Conservation (phyloP, 2,329 filamentous ascomycete species). For the Ceratocystiopsis sp. region DNA sequence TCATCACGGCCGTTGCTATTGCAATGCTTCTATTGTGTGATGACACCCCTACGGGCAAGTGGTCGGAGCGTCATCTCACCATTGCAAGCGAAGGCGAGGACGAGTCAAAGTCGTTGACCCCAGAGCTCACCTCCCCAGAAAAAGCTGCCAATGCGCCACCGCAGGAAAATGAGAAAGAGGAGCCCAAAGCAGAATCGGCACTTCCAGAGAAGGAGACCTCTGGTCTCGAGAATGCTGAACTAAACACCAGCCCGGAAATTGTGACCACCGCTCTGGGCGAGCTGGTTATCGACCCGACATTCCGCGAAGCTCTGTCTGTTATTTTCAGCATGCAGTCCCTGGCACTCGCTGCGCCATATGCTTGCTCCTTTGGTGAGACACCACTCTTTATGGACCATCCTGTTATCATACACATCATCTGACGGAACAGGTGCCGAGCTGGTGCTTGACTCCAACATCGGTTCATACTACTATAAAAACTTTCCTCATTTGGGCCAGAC, state of each 20-base stretch:
- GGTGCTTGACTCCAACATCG: constrained; percentile 43
- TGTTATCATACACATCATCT: background rate
- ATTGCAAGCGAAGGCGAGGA: constrained; percentile 18
- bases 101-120: constrained; percentile 13
- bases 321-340: constrained; percentile 34
- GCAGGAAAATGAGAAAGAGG: constrained; percentile 12
- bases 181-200: too few species aligned
- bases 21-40: constrained; percentile 58
- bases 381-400: background rate
- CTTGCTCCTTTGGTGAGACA: constrained; percentile 32
- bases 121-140: background rate
- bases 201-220: constrained; percentile 19
- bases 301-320: constrained; percentile 28
- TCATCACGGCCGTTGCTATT: constrained; percentile 49
- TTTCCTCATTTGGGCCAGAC: constrained; percentile 40
- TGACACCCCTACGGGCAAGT: constrained; percentile 68
- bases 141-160: background rate
- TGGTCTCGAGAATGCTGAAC: constrained; percentile 7
- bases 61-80: constrained; percentile 52
- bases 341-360: constrained; percentile 38
- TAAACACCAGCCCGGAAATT: constrained; percentile 26
- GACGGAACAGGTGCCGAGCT: constrained; percentile 32
- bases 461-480: constrained; percentile 40
- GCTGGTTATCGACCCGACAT: constrained; percentile 34
- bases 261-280: constrained; percentile 37